Evolutionary conservation across 2,329 filamentous ascomycete species (phyloP).

Genomic region (Trichoderma brevicompactum): DNA sequence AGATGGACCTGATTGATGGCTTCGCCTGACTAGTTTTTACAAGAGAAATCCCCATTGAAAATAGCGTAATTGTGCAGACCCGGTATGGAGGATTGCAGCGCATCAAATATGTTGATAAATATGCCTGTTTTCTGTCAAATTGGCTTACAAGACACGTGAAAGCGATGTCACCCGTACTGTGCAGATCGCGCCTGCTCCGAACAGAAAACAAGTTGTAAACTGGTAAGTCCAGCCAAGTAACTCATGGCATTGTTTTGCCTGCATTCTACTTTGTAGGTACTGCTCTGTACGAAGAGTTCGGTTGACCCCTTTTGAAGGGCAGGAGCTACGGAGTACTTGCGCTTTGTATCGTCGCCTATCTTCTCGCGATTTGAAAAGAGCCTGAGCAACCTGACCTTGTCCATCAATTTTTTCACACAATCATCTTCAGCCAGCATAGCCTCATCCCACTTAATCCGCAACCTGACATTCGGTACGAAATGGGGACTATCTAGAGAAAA

Average conservation of each 20-base stretch:
- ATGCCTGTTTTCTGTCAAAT: too few relatives aligned
- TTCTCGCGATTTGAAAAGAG: too few relatives aligned
- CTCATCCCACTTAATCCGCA: constrained; percentile 3
- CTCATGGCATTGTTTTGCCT: not conserved
- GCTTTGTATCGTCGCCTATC: too few relatives aligned
- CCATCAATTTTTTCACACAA: not conserved
- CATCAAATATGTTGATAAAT: too few relatives aligned
- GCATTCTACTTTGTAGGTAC: not conserved
- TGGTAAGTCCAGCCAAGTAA: not conserved
- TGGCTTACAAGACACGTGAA: too few relatives aligned
- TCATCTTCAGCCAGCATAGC: constrained; percentile 1
- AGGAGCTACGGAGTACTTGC: not conserved
- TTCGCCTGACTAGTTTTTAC: too few relatives aligned
- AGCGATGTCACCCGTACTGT: too few relatives aligned
- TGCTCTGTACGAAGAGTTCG: not conserved
- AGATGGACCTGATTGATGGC: too few relatives aligned
- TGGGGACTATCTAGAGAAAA: not conserved
- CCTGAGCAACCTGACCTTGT: not conserved
- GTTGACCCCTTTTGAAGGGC: not conserved
- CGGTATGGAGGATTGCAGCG: too few relatives aligned
- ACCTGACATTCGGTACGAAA: not conserved
- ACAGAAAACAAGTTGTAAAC: not conserved
- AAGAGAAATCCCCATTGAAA: too few relatives aligned
- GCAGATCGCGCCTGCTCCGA: not conserved
- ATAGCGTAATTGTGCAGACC: too few relatives aligned